Conservation (phyloP, 805 yeast species). For the Ogataea parapolymorpha region DNA sequence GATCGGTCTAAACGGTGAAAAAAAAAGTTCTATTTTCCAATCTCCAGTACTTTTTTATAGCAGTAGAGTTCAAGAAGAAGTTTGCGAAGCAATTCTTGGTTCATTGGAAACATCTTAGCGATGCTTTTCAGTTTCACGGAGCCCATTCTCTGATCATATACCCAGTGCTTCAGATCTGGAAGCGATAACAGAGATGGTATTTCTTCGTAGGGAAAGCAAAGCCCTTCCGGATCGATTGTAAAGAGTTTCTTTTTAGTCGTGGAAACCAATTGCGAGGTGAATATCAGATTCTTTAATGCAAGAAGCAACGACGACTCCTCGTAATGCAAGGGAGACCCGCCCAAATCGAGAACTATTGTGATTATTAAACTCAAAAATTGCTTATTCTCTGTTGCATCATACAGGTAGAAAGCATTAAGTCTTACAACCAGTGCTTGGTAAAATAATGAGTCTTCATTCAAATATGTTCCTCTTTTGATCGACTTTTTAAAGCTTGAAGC, state of each 20-base stretch:
- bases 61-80: slow-evolving; percentile 16
- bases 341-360: slow-evolving; percentile 5
- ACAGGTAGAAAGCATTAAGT: slow-evolving; percentile 20
- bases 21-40: slow-evolving; percentile 3
- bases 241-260: slow-evolving; percentile 7
- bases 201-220: slow-evolving; percentile 15
- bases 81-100: slow-evolving; percentile 11
- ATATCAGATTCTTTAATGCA: slow-evolving; percentile 9
- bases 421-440: slow-evolving; percentile 22
- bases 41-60: slow-evolving; percentile 11
- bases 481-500: neutral
- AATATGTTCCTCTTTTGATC: neutral
- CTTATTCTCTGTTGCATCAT: slow-evolving; percentile 21
- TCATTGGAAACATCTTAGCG: slow-evolving; percentile 9
- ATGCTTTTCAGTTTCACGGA: slow-evolving; percentile 8
- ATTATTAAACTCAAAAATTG: slow-evolving; percentile 17
- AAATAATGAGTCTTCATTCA: slow-evolving; percentile 11
- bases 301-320: slow-evolving; percentile 13
- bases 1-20: neutral
- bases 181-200: slow-evolving; percentile 8
- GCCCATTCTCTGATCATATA: slow-evolving; percentile 15
- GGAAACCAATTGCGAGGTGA: slow-evolving; percentile 10
- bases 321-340: slow-evolving; percentile 12
- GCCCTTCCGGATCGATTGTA: slow-evolving; percentile 4
- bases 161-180: slow-evolving; percentile 18